These are phyloP conservation scores for Candida mesenterica DNA, from an alignment of 1,139 yeast genomes.

Conservation along the genomic window DNA sequence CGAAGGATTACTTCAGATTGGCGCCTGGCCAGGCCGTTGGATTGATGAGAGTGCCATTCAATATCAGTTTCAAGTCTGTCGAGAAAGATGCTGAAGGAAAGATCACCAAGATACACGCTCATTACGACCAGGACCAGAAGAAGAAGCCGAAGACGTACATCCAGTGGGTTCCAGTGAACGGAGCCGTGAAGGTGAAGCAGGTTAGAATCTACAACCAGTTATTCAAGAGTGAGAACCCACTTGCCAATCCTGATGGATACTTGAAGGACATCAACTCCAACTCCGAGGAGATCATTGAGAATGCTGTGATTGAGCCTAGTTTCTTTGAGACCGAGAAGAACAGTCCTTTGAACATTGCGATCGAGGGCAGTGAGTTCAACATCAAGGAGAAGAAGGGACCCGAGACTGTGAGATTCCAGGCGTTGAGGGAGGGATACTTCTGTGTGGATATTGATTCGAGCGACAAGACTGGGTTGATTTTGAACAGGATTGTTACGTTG, in stretches of 20 bases:
- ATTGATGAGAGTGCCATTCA: slow-evolving; percentile 86
- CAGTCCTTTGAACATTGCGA: slow-evolving; percentile 75
- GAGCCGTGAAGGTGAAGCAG: slow-evolving; percentile 59
- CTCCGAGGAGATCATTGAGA: slow-evolving; percentile 65
- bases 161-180: slow-evolving; percentile 89
- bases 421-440: slow-evolving; percentile 94
- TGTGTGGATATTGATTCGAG: slow-evolving; percentile 81
- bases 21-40: slow-evolving; percentile 97
- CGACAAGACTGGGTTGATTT: slow-evolving; percentile 51
- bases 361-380: slow-evolving; percentile 66
- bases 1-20: slow-evolving; percentile 75
- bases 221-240: slow-evolving; percentile 90
- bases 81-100: slow-evolving; percentile 65
- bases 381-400: slow-evolving; percentile 62
- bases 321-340: slow-evolving; percentile 64
- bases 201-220: slow-evolving; percentile 86
- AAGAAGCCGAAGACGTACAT: slow-evolving; percentile 83
- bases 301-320: slow-evolving; percentile 77
- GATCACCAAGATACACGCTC: slow-evolving; percentile 69
- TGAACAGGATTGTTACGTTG: slow-evolving; percentile 87
- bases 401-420: slow-evolving; percentile 96
- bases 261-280: slow-evolving; percentile 78
- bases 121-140: slow-evolving; percentile 69
- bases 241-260: slow-evolving; percentile 83
- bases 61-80: slow-evolving; percentile 68